Evolutionary conservation across 1,284 basidiomycete genomes (phyloP).

Genomic region (Leccinum huronense): DNA sequence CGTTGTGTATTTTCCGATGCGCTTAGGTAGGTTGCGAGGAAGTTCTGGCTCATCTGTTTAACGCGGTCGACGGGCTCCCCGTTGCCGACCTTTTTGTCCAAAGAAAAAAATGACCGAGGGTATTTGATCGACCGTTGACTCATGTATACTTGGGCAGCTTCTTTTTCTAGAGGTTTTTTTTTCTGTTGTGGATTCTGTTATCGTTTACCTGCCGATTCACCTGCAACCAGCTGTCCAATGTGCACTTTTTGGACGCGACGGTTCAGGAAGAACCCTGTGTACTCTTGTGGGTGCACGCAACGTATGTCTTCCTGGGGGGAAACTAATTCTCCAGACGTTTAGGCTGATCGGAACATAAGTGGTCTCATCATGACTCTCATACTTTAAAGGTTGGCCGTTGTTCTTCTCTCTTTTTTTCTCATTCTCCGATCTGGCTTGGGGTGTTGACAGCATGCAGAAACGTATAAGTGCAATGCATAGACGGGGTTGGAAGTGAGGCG

Average conservation of each 20-base stretch:
- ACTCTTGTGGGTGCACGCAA: conserved; percentile 54
- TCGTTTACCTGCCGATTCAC: background rate
- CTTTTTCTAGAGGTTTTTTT: conserved; percentile 6
- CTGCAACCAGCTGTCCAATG: conserved; percentile 44
- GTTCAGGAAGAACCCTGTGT: conserved; percentile 62
- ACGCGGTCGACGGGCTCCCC: background rate
- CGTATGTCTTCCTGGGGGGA: conserved; percentile 55
- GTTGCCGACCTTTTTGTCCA: background rate
- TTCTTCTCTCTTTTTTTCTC: background rate
- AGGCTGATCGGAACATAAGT: conserved; percentile 58
- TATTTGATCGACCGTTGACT: conserved; percentile 2
- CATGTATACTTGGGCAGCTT: conserved; percentile 9
- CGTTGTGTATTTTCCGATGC: conserved; percentile 26
- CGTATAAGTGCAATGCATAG: conserved; percentile 42
- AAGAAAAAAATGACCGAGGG: background rate
- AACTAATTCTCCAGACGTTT: conserved; percentile 54
- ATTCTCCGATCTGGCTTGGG: conserved; percentile 4
- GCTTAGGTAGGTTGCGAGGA: conserved; percentile 22
- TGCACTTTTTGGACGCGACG: conserved; percentile 70
- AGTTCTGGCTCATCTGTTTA: conserved; percentile 7
- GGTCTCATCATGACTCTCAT: conserved; percentile 37
- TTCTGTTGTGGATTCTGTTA: background rate
- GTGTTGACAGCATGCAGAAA: conserved; percentile 51
- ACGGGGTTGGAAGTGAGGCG: conserved; percentile 41
- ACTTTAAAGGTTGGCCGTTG: conserved; percentile 39